A percentile compares a stretch with the other conserved stretches of the same genome.
Evolutionary conservation across 352 stramenopile genomes (phyloP).

Genomic region (Globisporangium yorkense): DNA sequence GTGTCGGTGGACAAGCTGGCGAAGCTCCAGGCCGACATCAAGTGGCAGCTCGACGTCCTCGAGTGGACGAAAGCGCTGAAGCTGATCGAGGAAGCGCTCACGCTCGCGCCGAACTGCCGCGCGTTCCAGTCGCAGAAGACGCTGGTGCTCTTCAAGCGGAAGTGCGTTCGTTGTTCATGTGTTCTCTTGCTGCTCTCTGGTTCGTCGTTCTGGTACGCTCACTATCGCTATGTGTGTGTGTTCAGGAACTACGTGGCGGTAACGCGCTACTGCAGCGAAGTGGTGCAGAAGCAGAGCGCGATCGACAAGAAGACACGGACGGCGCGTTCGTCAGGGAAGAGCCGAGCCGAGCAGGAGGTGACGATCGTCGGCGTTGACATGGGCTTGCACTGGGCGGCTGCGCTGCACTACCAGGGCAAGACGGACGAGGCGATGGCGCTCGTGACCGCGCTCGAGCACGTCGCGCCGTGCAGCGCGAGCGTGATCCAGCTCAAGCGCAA

Average conservation of each 20-base stretch:
- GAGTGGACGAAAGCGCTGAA: conserved; percentile 42
- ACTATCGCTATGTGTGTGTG: conserved; percentile 5
- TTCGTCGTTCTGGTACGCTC: not conserved
- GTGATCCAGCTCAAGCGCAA: conserved; percentile 66
- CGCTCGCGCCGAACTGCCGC: conserved; percentile 41
- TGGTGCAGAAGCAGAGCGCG: conserved; percentile 48
- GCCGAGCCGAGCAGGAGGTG: conserved; percentile 31
- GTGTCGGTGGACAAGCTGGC: conserved; percentile 40
- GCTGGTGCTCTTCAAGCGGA: conserved; percentile 54
- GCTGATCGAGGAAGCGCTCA: conserved; percentile 44
- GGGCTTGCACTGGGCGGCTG: conserved; percentile 38
- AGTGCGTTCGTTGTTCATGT: conserved; percentile 27
- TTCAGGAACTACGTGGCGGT: conserved; percentile 49
- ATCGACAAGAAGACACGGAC: conserved; percentile 6
- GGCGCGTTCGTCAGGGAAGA: not conserved
- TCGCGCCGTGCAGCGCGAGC: conserved; percentile 62
- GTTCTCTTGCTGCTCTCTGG: not conserved
- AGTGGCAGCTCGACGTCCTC: conserved; percentile 41
- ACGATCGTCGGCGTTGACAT: conserved; percentile 58
- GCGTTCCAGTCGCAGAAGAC: conserved; percentile 61
- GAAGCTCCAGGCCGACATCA: conserved; percentile 43
- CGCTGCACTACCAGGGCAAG: conserved; percentile 76
- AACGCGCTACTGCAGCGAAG: conserved; percentile 35
- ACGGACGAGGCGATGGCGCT: conserved; percentile 48
- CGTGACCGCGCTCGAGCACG: conserved; percentile 49